phyloP scores from a whole-genome alignment of 2,329 filamentous ascomycete species.

The Neofusicoccum umdonicola region DNA sequence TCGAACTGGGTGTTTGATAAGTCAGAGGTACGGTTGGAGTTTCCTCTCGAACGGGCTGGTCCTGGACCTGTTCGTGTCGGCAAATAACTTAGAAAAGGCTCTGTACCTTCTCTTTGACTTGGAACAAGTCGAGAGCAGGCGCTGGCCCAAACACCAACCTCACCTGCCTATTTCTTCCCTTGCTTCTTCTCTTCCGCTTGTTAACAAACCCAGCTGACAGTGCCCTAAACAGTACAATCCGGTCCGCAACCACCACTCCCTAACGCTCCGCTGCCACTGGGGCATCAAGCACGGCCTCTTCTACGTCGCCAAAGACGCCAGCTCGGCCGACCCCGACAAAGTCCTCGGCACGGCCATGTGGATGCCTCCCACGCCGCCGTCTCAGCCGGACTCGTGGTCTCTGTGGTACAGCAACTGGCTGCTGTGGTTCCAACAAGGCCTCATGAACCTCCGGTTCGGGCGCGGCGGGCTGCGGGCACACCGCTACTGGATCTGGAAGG shows the following conservation, averaged over 20 bases:
- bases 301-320: conserved; percentile 64
- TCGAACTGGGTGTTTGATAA: conserved; percentile 64
- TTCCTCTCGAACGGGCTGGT: not conserved
- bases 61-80: no score
- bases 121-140: no score
- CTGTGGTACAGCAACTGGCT: conserved; percentile 63
- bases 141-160: not conserved
- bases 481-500: conserved; percentile 73
- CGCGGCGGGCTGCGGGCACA: conserved; percentile 66
- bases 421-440: conserved; percentile 64
- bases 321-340: conserved; percentile 36
- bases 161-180: not conserved
- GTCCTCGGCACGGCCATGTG: conserved; percentile 72
- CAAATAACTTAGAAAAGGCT: no score
- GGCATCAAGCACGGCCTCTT: conserved; percentile 69
- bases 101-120: not conserved
- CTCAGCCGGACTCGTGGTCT: conserved; percentile 55
- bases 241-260: conserved; percentile 60
- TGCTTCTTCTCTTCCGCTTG: no score
- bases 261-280: conserved; percentile 66
- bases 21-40: conserved; percentile 45
- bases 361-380: conserved; percentile 57
- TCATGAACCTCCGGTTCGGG: conserved; percentile 67
- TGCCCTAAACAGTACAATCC: conserved; percentile 53
- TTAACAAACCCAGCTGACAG: not conserved